Percentiles rank a stretch among this genome's conserved stretches.
phyloP scores from a whole-genome alignment of 2,329 filamentous ascomycete genomes.

The Myotisia sp. region DNA sequence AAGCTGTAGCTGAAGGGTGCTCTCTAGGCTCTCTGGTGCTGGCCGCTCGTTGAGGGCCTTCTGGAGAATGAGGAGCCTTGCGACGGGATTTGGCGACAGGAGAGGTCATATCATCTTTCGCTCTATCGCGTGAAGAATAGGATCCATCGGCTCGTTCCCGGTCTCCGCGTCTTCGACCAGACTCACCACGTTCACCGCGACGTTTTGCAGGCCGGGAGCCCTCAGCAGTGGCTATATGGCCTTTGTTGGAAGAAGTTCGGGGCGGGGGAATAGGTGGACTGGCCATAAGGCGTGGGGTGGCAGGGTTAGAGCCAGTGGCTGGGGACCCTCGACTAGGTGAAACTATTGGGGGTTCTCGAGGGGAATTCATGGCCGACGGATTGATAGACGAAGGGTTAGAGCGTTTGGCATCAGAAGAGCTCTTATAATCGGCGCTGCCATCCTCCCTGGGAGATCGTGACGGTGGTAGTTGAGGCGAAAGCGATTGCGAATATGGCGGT shows the following conservation, averaged over 20 bases:
- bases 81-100: slow-evolving; percentile 30
- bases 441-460: slow-evolving; percentile 38
- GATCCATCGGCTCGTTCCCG: slow-evolving; percentile 26
- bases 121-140: slow-evolving; percentile 31
- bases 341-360: too few relatives aligned
- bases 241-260: slow-evolving; percentile 61
- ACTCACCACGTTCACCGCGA: slow-evolving; percentile 27
- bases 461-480: slow-evolving; percentile 19
- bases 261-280: slow-evolving; percentile 59
- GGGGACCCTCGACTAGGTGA: too few relatives aligned
- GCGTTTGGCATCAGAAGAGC: slow-evolving; percentile 12
- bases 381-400: slow-evolving; percentile 26
- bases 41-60: slow-evolving; percentile 30
- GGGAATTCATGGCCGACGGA: slow-evolving; percentile 7
- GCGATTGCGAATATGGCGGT: not conserved
- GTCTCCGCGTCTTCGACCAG: slow-evolving; percentile 19
- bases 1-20: slow-evolving; percentile 22
- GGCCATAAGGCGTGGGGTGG: slow-evolving; percentile 38
- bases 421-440: not conserved
- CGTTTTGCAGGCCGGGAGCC: slow-evolving; percentile 29
- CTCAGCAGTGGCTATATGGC: slow-evolving; percentile 25
- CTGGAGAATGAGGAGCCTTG: slow-evolving; percentile 33
- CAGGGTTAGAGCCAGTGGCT: too few relatives aligned
- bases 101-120: slow-evolving; percentile 26
- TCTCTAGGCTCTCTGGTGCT: slow-evolving; percentile 29